Percentiles rank a stretch among this genome's conserved stretches.
Evolutionary conservation across 768 basidiomycete genomes (phyloP).

Genomic region (Ramaria sp.): DNA sequence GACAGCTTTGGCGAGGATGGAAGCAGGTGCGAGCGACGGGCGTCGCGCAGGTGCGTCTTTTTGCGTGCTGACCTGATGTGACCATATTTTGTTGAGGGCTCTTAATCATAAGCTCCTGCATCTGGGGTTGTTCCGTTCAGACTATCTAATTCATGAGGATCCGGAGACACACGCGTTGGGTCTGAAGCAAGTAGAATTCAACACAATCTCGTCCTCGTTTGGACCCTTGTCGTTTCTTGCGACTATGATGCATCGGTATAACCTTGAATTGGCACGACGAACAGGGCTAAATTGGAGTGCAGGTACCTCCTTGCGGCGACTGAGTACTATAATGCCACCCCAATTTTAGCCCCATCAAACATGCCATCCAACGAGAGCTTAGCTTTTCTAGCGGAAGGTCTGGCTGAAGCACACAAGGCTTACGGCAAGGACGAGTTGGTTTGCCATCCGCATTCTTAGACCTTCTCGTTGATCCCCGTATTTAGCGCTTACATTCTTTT

Average conservation of each 20-base stretch:
- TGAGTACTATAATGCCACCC: conserved; percentile 51
- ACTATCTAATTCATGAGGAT: conserved; percentile 73
- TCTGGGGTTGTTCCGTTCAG: conserved; percentile 87
- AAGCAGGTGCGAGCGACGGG: conserved; percentile 60
- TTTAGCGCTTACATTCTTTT: conserved; percentile 55
- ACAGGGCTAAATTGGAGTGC: not conserved
- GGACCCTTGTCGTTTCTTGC: conserved; percentile 63
- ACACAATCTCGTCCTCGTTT: conserved; percentile 91
- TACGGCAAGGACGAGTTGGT: conserved; percentile 49
- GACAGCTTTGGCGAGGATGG: conserved; percentile 82
- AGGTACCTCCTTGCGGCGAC: conserved; percentile 65
- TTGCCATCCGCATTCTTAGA: not conserved
- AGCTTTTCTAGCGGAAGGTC: conserved; percentile 56
- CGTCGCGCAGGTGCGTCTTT: conserved; percentile 37
- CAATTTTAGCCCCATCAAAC: conserved; percentile 39
- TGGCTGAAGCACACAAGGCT: conserved; percentile 70
- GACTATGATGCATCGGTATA: conserved; percentile 67
- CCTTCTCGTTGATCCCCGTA: not conserved
- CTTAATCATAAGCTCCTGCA: conserved; percentile 51
- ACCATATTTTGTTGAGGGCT: not conserved
- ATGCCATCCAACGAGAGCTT: conserved; percentile 70
- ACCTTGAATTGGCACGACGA: not conserved
- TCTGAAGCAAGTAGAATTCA: conserved; percentile 98
- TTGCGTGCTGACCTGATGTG: not conserved
- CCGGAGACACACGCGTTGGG: conserved; percentile 21